These are phyloP conservation scores for Rhipidocladum racemiflorum DNA, from an alignment of 176 grass and related monocot genomes.

Conservation along the genomic window DNA sequence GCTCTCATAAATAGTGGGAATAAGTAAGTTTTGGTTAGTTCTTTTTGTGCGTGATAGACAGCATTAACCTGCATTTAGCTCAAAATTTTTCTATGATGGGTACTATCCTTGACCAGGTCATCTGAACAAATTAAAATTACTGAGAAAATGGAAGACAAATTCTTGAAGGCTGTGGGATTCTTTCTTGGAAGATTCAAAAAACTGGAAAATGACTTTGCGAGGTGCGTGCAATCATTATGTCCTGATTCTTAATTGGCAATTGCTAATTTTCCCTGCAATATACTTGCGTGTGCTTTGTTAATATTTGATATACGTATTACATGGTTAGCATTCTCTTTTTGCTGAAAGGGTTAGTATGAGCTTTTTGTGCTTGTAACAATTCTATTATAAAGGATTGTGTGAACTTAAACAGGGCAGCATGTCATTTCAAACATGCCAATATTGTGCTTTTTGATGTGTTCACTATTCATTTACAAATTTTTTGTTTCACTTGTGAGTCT, in stretches of 20 bases:
- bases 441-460: slow-evolving; percentile 10
- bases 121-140: slow-evolving; percentile 47
- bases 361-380: neutral
- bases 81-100: neutral
- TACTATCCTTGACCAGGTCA: slow-evolving; percentile 48
- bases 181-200: slow-evolving; percentile 75
- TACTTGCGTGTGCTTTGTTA: neutral
- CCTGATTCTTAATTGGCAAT: neutral
- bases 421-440: neutral
- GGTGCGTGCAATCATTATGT: slow-evolving; percentile 38
- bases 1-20: slow-evolving; percentile 43
- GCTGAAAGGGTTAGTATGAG: neutral
- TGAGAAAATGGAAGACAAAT: slow-evolving; percentile 64
- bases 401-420: neutral
- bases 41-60: neutral
- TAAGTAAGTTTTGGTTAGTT: slow-evolving; percentile 45
- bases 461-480: slow-evolving; percentile 10
- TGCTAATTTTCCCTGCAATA: neutral
- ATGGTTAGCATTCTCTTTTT: neutral
- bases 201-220: slow-evolving; percentile 63
- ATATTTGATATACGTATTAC: neutral
- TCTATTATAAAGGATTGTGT: neutral
- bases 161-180: slow-evolving; percentile 63
- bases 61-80: neutral
- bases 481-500: neutral